Base-by-base conservation (phyloP, 257 asterid genomes). In the Petrea volubilis region DNA sequence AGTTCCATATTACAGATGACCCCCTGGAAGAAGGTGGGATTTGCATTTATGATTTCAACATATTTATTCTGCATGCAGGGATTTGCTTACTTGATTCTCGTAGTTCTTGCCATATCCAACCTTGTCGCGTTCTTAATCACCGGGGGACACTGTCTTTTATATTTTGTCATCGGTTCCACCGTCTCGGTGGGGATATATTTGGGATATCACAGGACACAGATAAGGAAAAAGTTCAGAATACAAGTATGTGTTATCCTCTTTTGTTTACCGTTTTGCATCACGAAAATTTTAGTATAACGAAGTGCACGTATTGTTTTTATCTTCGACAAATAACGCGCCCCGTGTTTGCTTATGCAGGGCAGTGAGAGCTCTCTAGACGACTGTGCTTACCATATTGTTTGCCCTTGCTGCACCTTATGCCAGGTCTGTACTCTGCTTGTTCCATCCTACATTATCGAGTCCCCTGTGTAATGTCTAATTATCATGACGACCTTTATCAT, bases 371-470 rank as follows among this genome's bases (percentile, higher is more conserved):
- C 82, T 40, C 60, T 91, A 7, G 96, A 94, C 61, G 98, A 94
- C 78, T 94, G 83, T 62, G 63, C 81, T 72, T 82, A 84, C 92
- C 98, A 95, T 87, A 76, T 91, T 53, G 69, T 87, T 73, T 95
- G 97, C 83, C 98, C 99, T 1, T 86, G 93, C 78, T 95, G 97
- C 87, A 83, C 97, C n/a, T 74, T 92, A 58, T 84, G 83, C 70
- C 99, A 95, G 98, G 98, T 93, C 33, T 7, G 58, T 68, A n/a
- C n/a, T n/a, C n/a, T n/a, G n/a, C n/a, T n/a, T n/a, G n/a, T n/a
- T n/a, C n/a, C n/a, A n/a, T n/a, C n/a, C n/a, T n/a, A n/a, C n/a
- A n/a, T n/a, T n/a, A n/a, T n/a, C n/a, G n/a, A n/a, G n/a, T n/a
- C n/a, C n/a, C n/a, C n/a, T n/a, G n/a, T n/a, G n/a, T n/a, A n/a